Evolutionary conservation across 345 rosid species (phyloP).

Genomic region (Cardamine chenopodiifolia): DNA sequence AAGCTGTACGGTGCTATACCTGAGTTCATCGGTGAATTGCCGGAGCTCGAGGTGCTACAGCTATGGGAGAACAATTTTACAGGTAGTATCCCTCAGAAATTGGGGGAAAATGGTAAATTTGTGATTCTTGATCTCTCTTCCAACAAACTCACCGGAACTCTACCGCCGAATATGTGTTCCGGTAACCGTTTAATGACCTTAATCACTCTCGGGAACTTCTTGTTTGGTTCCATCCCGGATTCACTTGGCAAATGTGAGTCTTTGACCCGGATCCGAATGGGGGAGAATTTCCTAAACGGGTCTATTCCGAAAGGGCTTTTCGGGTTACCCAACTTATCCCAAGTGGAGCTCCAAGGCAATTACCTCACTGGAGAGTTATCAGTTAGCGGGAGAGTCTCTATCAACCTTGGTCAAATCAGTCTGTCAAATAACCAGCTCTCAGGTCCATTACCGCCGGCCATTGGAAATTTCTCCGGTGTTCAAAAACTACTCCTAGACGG

Average conservation of each 20-base stretch:
- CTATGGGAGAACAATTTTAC: constrained; percentile 90
- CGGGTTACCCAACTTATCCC: constrained; percentile 61
- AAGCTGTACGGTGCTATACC: constrained; percentile 76
- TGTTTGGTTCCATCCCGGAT: constrained; percentile 74
- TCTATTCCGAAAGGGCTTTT: constrained; percentile 75
- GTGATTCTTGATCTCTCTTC: constrained; percentile 68
- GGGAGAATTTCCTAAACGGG: constrained; percentile 75
- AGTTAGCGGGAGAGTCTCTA: constrained; percentile 43
- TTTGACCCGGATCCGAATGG: constrained; percentile 77
- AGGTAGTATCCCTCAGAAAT: constrained; percentile 58
- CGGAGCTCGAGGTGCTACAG: constrained; percentile 75
- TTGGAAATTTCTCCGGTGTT: constrained; percentile 73
- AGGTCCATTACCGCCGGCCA: constrained; percentile 60
- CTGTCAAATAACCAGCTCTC: constrained; percentile 73
- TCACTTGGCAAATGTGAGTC: constrained; percentile 68
- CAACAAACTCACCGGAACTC: constrained; percentile 67
- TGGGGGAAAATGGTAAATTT: constrained; percentile 66
- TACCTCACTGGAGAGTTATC: constrained; percentile 64
- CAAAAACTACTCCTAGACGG: constrained; percentile 83
- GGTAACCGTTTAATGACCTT: constrained; percentile 60
- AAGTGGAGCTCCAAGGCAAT: constrained; percentile 77
- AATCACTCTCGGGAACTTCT: constrained; percentile 67
- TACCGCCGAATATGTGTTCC: constrained; percentile 66
- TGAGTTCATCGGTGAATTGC: constrained; percentile 65
- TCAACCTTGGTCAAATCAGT: constrained; percentile 66